These are phyloP conservation scores for Prunus davidiana DNA, from an alignment of 306 rosid species.

Conservation along the genomic window DNA sequence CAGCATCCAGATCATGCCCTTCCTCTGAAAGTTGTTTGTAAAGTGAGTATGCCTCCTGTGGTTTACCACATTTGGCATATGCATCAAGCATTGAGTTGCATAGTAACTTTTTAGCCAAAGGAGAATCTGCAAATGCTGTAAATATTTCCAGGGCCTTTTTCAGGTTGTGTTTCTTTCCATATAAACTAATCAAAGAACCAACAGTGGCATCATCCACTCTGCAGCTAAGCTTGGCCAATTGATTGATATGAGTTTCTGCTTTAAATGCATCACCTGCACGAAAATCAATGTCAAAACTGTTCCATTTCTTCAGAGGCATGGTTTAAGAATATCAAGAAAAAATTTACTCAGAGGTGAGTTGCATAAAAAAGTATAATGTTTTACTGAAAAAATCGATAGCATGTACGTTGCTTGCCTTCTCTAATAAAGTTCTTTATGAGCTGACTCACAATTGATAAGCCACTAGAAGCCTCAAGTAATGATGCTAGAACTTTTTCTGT, in stretches of 20 bases:
- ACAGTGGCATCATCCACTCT: constrained; percentile 50
- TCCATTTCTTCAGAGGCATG: constrained; percentile 14
- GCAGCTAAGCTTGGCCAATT: constrained; percentile 44
- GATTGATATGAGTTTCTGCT: constrained; percentile 55
- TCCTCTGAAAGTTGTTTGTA: constrained; percentile 53
- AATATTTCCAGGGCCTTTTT: constrained; percentile 68
- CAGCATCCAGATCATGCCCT: constrained; percentile 65
- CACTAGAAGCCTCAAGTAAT: constrained; percentile 46
- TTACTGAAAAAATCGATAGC: background rate
- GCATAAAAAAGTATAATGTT: background rate
- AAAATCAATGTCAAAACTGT: constrained; percentile 4
- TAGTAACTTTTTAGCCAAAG: constrained; percentile 33
- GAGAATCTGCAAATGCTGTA: constrained; percentile 51
- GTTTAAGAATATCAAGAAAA: constrained; percentile 16
- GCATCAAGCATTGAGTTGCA: constrained; percentile 78
- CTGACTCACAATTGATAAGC: constrained; percentile 41
- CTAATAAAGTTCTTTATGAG: constrained; percentile 47
- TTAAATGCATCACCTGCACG: constrained; percentile 69
- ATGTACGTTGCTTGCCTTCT: constrained; percentile 50
- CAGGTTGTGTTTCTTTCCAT: constrained; percentile 63
- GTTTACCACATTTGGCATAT: constrained; percentile 71
- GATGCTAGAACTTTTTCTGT: constrained; percentile 45
- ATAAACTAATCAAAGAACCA: constrained; percentile 63
- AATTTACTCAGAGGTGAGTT: constrained; percentile 2
- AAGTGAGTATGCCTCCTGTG: constrained; percentile 65